Base-by-base conservation (phyloP, 352 stramenopile genomes). In the Phytopythium aichiense region DNA sequence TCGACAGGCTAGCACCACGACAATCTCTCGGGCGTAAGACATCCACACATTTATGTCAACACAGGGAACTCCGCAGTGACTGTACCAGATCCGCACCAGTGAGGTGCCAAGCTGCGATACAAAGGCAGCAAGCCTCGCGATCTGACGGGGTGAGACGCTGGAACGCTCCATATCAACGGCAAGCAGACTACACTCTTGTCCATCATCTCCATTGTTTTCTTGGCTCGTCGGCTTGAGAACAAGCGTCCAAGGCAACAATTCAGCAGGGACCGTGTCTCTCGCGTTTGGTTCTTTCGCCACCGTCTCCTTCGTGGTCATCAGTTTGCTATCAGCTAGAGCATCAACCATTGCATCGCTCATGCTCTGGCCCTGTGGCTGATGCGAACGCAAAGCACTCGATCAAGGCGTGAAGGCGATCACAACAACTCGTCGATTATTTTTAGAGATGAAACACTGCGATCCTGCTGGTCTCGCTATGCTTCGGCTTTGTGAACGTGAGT, bases 21-120 rank as follows among this genome's bases (percentile, higher is more conserved):
- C 25, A 56, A 54, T 45, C 28, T 60, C 23, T 63, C 23, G 38
- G 18, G 35, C 54, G 28, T 58, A 13, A 23, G 37, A 52, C 13
- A 38, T 46, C 28, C 23, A n/a, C 42, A 7, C 9, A 18, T 31
- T 52, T 23, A 13, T 49, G 20, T 40, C 9, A 38, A 25, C 33
- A 22, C 51, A 66, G 57, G 67, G 53, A 38, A 58, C 49, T 43
- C 35, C 42, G 58, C 28, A 67, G 40, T 31, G 55, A 38, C 11
- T 25, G 18, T 18, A 58, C 73, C 68, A 65, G 4, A 81, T 60
- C 23, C 58, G 68, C 65, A 81, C 50, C 38, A 81, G 48, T 31
- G 58, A 56, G 6, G 64, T 76, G 58, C 77, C 77, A 50, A 77
- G 42, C 57, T 65, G 59, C 23, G 63, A 49, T 20, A 69, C 40